Conservation (phyloP, 108 stramenopile genomes). For the Fistulifera pelliculosa region DNA sequence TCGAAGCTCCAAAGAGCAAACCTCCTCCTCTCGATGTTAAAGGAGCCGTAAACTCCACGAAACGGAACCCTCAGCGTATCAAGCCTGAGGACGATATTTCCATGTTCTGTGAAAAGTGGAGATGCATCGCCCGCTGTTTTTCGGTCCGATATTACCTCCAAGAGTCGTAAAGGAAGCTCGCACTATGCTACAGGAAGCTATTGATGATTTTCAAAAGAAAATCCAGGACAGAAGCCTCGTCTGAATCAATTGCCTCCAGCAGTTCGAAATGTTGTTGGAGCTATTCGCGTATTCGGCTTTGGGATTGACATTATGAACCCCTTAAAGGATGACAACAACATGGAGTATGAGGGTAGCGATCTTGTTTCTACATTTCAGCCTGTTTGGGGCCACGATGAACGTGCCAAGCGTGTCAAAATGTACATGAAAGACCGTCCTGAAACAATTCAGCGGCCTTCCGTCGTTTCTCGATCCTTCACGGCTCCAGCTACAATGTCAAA, state of each 20-base stretch:
- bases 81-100: constrained; percentile 9
- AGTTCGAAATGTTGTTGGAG: constrained; percentile 60
- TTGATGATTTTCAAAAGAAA: constrained; percentile 12
- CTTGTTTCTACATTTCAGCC: constrained; percentile 48
- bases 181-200: constrained; percentile 18
- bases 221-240: constrained; percentile 7
- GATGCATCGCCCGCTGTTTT: constrained; percentile 76
- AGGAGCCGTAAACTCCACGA: not conserved
- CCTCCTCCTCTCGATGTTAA: not conserved
- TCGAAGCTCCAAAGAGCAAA: not conserved
- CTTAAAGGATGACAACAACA: constrained; percentile 8
- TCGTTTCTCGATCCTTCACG: constrained; percentile 1
- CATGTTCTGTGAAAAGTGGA: constrained; percentile 60
- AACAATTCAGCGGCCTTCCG: not conserved
- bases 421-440: not conserved
- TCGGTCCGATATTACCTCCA: constrained; percentile 63
- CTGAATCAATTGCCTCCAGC: constrained; percentile 26
- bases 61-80: not conserved
- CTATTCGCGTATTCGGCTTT: constrained; percentile 64
- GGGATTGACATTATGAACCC: constrained; percentile 42
- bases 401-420: constrained; percentile 14
- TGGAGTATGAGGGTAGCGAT: constrained; percentile 18
- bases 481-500: not conserved
- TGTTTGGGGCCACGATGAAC: constrained; percentile 42
- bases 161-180: constrained; percentile 55